Base-by-base conservation (phyloP, 352 stramenopile species). In the Phytophthora pluvialis region DNA sequence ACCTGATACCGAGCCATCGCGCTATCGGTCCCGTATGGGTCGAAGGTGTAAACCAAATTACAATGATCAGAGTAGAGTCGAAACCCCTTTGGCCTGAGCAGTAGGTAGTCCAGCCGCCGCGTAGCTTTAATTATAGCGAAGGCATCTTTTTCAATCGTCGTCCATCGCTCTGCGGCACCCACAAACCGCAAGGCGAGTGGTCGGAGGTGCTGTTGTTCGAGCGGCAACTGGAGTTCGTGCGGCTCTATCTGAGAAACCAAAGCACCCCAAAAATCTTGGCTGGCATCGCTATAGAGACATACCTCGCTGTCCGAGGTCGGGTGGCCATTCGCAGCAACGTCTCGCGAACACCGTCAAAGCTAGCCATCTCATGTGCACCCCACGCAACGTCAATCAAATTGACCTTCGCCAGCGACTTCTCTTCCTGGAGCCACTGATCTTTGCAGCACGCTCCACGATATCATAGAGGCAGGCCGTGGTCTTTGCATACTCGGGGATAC, bases 401-500 rank as follows among this genome's bases (percentile, higher is more conserved):
- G 3, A 75, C 26, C n/a, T 52, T 40, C 3, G 25, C 26, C 9
- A 28, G 15, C 16, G 12, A 3, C 5, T 13, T 10, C 26, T 51
- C 44, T 51, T 51, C 0, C 54, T 18, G 0, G 13, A 58, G 0
- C 42, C 44, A 5, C 16, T 53, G 3, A 25, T 3, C 38, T 59
- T 54, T 0, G 36, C 29, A 1, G 59, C 65, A 4, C 35, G 31
- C 15, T 66, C 70, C 0, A 78, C 18, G 0, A 63, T 21, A 11
- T 35, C 33, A 9, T 53, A 50, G 3, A 57, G 6, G 10, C 21
- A 4, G 4, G 35, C 31, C 2, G 49, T 55, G 25, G 77, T 29
- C n/a, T 25, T 36, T 0, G 46, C 48, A 38, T 69, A 78, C 11
- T 69, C 28, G 2, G 69, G 60, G 16, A 81, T 78, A 15, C 43